These are phyloP conservation scores for Solanum arcanum DNA, from an alignment of 257 asterid genomes.

Conservation along the genomic window DNA sequence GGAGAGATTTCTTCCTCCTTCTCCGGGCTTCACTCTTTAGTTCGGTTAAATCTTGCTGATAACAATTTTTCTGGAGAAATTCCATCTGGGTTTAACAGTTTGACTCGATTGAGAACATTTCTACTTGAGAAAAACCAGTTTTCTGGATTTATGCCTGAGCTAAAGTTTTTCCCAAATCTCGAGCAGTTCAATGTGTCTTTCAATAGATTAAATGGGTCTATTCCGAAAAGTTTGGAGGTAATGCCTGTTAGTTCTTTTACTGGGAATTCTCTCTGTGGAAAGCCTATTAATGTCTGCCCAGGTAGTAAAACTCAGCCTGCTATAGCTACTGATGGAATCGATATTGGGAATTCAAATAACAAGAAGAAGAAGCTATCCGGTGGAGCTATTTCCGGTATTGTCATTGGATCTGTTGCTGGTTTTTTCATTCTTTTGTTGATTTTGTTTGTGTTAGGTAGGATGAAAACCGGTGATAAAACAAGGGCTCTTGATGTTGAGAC, in stretches of 20 bases:
- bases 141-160: slow-evolving; percentile 47
- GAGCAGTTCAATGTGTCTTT: slow-evolving; percentile 71
- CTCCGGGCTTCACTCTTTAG: slow-evolving; percentile 27
- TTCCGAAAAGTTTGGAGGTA: slow-evolving; percentile 44
- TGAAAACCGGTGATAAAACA: slow-evolving; percentile 28
- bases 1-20: slow-evolving; percentile 23
- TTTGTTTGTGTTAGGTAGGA: slow-evolving; percentile 43
- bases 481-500: slow-evolving; percentile 38
- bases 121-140: slow-evolving; percentile 41
- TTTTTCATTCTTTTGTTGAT: slow-evolving; percentile 30
- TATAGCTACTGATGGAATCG: slow-evolving; percentile 7
- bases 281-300: slow-evolving; percentile 47
- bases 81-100: slow-evolving; percentile 29
- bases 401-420: slow-evolving; percentile 54
- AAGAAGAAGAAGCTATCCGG: slow-evolving; percentile 31
- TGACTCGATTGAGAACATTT: slow-evolving; percentile 65
- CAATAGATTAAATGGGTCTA: slow-evolving; percentile 49
- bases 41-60: slow-evolving; percentile 43
- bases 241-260: slow-evolving; percentile 33
- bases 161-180: slow-evolving; percentile 35
- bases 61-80: slow-evolving; percentile 59
- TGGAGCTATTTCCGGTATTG: slow-evolving; percentile 76
- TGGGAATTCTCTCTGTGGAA: slow-evolving; percentile 64
- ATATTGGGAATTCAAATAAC: background rate
- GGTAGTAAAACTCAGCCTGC: slow-evolving; percentile 24